Base-by-base conservation (phyloP, 371 early-diverging fungal species). In the Mortierella sp. region DNA sequence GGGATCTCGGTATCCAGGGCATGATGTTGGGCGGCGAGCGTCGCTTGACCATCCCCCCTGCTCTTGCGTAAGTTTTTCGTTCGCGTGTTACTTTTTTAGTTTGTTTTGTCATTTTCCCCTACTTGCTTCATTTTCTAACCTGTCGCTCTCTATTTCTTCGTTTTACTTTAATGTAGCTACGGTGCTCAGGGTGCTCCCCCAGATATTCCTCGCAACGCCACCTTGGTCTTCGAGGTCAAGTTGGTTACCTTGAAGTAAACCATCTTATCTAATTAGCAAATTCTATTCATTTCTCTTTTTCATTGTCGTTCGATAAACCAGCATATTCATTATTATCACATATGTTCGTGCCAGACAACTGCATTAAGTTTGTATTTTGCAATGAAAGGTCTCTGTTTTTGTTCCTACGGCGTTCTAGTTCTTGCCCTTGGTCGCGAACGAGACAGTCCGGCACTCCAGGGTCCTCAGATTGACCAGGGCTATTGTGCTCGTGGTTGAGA, bases 11-110 rank as follows among this genome's bases (percentile, higher is more conserved):
- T 71, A 88, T 97, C 74, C 86, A 85, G 52, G 98, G 98, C 40
- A 97, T 99, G 98, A 90, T 92, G 88, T 90, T 94, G 73, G 98
- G 98, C 67, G 97, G 97, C 78, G 94, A 95, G 79, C 94, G 98
- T 68, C 93, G 94, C 77, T 88, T 99, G 82, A 95, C 94, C 50
- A 97, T 98, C 71, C 98, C 99, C 65, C 88, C 97, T 66, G 85
- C 89, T 40, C 91, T 96, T 71, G 87, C 81, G n/a, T n/a, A n/a
- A n/a, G n/a, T n/a, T n/a, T n/a, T n/a, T n/a, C n/a, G n/a, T n/a
- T n/a, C n/a, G n/a, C n/a, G n/a, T n/a, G n/a, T n/a, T n/a, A n/a
- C n/a, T n/a, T n/a, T n/a, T n/a, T n/a, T n/a, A n/a, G n/a, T n/a
- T n/a, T n/a, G n/a, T n/a, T n/a, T n/a, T n/a, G n/a, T n/a, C n/a